phyloP scores from a whole-genome alignment of 306 rosid genomes.

The Hippophae tibetana region DNA sequence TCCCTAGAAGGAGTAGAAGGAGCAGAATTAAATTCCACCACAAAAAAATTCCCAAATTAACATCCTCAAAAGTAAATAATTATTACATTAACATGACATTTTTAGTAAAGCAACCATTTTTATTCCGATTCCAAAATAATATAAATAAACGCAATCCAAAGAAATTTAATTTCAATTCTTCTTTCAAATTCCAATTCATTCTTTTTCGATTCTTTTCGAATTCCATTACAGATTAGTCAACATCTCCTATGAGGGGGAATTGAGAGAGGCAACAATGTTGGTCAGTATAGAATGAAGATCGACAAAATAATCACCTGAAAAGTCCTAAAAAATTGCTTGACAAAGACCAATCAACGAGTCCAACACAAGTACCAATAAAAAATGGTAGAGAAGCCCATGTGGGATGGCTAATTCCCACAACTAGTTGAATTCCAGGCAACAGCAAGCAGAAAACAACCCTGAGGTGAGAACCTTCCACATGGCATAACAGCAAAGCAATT shows the following conservation, averaged over 20 bases:
- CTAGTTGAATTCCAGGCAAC: constrained; percentile 84
- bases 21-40: too few species aligned
- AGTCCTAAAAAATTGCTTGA: constrained; percentile 95
- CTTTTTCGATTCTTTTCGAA: too few species aligned
- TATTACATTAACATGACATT: too few species aligned
- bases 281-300: not conserved
- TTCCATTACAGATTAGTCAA: too few species aligned
- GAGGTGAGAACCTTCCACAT: constrained; percentile 71
- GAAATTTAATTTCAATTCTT: too few species aligned
- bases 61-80: too few species aligned
- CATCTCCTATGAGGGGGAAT: not conserved
- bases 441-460: constrained; percentile 82
- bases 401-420: constrained; percentile 88
- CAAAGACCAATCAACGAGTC: constrained; percentile 96
- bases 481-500: constrained; percentile 24
- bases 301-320: constrained; percentile 55
- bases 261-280: not conserved
- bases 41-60: too few species aligned
- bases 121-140: too few species aligned
- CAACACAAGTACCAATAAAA: constrained; percentile 88
- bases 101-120: too few species aligned
- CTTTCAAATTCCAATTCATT: too few species aligned
- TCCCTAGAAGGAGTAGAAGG: too few species aligned
- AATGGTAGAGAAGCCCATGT: constrained; percentile 92
- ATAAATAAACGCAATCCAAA: too few species aligned